Evolutionary conservation across 768 basidiomycete species (phyloP).

Genomic region (Hemileccinum rubropunctum): DNA sequence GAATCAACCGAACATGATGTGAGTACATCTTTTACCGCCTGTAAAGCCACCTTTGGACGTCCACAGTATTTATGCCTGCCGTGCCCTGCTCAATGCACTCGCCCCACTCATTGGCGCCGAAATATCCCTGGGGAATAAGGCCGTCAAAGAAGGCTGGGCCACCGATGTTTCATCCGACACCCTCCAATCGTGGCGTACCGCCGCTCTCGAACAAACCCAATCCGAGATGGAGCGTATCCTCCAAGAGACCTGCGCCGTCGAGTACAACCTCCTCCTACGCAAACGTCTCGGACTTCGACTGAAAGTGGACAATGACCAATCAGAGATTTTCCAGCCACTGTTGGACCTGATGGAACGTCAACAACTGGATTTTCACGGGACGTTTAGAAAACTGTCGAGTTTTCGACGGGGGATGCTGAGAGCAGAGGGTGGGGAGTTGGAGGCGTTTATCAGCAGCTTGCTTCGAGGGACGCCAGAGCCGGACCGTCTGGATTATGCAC

Average conservation of each 20-base stretch:
- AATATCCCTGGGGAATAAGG: conserved; percentile 47
- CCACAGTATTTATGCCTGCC: conserved; percentile 70
- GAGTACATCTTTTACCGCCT: conserved; percentile 21
- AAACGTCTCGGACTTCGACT: conserved; percentile 78
- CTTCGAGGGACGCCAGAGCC: conserved; percentile 49
- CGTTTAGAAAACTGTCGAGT: conserved; percentile 68
- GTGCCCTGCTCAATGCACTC: conserved; percentile 72
- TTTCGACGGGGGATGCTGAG: conserved; percentile 50
- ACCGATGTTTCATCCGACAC: conserved; percentile 48
- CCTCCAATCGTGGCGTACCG: conserved; percentile 58
- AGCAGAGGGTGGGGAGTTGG: conserved; percentile 28
- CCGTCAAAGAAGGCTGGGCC: conserved; percentile 61
- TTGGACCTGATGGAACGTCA: conserved; percentile 72
- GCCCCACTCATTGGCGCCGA: conserved; percentile 89
- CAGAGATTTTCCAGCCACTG: conserved; percentile 58
- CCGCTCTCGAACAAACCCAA: conserved; percentile 50
- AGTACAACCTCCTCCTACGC: conserved; percentile 70
- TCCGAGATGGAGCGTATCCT: conserved; percentile 61
- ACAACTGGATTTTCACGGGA: conserved; percentile 82
- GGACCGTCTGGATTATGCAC: conserved; percentile 39
- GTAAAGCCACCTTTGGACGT: conserved; percentile 3
- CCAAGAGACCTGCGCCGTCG: conserved; percentile 54
- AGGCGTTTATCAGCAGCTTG: conserved; percentile 42
- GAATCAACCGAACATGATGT: conserved; percentile 83
- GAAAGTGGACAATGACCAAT: conserved; percentile 57